Evolutionary conservation across 139 green algal genomes (phyloP).

Genomic region (Protoeuglena noctilucae): DNA sequence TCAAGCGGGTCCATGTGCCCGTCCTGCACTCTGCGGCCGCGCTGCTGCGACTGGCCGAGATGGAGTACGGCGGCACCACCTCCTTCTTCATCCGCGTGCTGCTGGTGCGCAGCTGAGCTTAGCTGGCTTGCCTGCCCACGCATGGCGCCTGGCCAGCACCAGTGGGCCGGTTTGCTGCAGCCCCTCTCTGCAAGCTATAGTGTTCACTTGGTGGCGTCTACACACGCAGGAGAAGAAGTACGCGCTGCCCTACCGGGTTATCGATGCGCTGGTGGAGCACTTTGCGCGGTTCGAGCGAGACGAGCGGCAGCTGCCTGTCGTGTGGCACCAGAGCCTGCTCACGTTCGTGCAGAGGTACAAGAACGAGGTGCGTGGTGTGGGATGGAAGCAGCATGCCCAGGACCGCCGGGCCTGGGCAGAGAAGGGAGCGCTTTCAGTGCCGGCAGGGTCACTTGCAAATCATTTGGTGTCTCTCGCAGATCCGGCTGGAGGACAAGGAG

Average conservation of each 20-base stretch:
- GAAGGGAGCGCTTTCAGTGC: no score
- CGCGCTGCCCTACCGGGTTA: constrained; percentile 76
- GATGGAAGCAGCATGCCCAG: neutral
- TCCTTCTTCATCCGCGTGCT: constrained; percentile 94
- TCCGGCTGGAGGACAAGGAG: constrained; percentile 60
- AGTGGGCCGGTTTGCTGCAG: no score
- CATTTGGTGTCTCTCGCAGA: constrained; percentile 22
- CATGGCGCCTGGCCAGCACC: no score
- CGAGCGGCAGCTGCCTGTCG: constrained; percentile 77
- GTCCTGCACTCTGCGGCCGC: constrained; percentile 82
- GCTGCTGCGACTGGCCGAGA: constrained; percentile 71
- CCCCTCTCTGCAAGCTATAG: no score
- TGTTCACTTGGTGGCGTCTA: no score
- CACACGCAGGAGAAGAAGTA: constrained; percentile 99
- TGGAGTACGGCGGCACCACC: constrained; percentile 85
- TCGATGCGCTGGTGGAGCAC: constrained; percentile 51
- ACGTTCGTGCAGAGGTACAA: constrained; percentile 84
- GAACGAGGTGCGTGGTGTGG: constrained; percentile 13
- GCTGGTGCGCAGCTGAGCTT: no score
- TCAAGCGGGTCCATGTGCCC: constrained; percentile 57
- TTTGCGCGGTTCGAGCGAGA: constrained; percentile 66
- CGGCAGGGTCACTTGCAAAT: no score
- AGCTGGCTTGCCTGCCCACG: no score
- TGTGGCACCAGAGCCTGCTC: constrained; percentile 94
- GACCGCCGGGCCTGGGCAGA: no score